These are phyloP conservation scores for Skeletonema grethae DNA, from an alignment of 108 stramenopile species.

Conservation along the genomic window DNA sequence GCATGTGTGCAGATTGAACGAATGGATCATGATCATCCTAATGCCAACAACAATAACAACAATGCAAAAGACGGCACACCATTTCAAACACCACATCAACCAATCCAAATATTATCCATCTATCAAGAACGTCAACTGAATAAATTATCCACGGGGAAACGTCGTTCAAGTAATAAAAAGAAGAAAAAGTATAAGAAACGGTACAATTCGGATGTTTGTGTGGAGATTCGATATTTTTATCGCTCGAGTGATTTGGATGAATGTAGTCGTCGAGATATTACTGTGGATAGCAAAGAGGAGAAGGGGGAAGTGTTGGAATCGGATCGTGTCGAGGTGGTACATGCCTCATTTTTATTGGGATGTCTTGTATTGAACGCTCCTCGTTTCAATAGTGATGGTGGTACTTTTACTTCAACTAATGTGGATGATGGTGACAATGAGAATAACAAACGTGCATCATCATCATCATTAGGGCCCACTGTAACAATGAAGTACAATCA, in stretches of 20 bases:
- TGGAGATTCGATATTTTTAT: constrained; percentile 54
- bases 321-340: constrained; percentile 14
- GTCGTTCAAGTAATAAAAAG: too few species aligned
- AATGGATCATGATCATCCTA: too few species aligned
- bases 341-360: constrained; percentile 28
- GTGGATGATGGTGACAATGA: not conserved
- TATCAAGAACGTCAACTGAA: constrained; percentile 17
- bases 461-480: constrained; percentile 10
- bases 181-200: constrained; percentile 6
- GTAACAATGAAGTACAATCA: constrained; percentile 6
- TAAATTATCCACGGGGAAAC: not conserved
- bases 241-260: constrained; percentile 16
- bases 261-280: not conserved
- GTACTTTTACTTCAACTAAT: not conserved
- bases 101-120: constrained; percentile 54
- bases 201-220: not conserved
- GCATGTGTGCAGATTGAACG: too few species aligned
- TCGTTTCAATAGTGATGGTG: not conserved
- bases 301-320: constrained; percentile 20
- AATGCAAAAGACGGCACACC: not conserved
- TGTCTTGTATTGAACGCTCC: not conserved
- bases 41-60: not conserved
- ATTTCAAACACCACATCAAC: constrained; percentile 28
- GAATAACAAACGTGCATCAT: constrained; percentile 5
- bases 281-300: not conserved